Evolutionary conservation across 805 yeast genomes (phyloP).

Genomic region (Zygosaccharomyces kombuchaensis): DNA sequence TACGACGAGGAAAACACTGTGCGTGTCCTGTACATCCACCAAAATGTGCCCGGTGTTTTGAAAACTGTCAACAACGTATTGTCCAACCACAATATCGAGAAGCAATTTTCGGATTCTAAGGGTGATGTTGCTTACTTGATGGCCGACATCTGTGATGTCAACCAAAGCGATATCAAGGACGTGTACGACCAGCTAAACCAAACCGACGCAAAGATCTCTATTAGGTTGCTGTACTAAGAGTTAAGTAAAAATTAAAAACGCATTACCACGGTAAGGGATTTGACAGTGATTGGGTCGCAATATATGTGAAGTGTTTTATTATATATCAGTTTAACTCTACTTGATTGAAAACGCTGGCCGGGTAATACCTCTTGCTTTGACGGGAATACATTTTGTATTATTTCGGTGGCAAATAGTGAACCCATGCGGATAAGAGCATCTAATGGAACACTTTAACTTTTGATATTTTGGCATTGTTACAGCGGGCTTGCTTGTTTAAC

Average conservation of each 20-base stretch:
- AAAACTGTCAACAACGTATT: constrained; percentile 94
- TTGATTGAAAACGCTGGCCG: neutral
- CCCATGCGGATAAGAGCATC: neutral
- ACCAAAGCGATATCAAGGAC: constrained; percentile 72
- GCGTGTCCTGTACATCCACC: constrained; percentile 93
- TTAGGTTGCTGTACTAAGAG: constrained; percentile 76
- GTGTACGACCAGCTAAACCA: constrained; percentile 80
- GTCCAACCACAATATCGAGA: constrained; percentile 92
- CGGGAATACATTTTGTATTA: constrained; percentile 1
- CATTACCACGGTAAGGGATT: too few species aligned
- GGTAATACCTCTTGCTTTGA: neutral
- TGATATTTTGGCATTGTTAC: neutral
- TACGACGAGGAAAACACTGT: constrained; percentile 84
- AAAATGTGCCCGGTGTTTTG: constrained; percentile 98
- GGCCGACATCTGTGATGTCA: constrained; percentile 93
- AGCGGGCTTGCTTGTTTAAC: neutral
- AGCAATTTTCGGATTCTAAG: constrained; percentile 95
- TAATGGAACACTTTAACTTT: neutral
- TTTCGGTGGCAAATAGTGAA: constrained; percentile 24
- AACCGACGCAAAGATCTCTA: constrained; percentile 86
- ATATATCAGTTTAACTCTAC: neutral
- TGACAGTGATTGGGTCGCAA: too few species aligned
- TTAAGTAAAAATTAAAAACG: neutral
- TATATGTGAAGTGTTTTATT: too few species aligned
- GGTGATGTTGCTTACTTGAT: constrained; percentile 95